Conservation (phyloP, 495 filamentous ascomycete genomes). For the Lentithecium fluviatile region DNA sequence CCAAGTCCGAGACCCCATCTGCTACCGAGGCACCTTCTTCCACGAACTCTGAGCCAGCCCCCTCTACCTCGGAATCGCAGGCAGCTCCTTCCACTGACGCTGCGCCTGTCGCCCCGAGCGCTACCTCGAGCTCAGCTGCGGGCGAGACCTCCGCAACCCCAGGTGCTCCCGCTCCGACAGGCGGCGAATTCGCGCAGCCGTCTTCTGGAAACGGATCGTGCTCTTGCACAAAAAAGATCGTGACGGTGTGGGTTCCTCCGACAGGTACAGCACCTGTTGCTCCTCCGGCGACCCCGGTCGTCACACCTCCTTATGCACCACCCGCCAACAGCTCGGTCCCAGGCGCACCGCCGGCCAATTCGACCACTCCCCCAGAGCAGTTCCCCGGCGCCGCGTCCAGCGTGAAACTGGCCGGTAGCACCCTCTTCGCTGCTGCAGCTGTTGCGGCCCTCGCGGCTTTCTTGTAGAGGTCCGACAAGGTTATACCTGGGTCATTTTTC, state of each 20-base stretch:
- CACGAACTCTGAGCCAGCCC: not conserved
- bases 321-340: slow-evolving; percentile 1
- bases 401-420: not conserved
- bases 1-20: not conserved
- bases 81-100: slow-evolving; percentile 1
- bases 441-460: slow-evolving; percentile 8
- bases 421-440: slow-evolving; percentile 5
- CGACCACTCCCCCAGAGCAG: slow-evolving; percentile 3
- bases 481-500: not conserved
- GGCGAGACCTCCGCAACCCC: not conserved
- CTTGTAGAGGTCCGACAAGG: not conserved
- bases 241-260: not conserved
- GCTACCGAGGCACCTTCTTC: not conserved
- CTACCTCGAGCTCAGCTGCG: not conserved
- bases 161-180: not conserved
- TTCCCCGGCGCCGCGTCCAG: slow-evolving; percentile 16
- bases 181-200: not conserved
- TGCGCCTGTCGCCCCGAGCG: not conserved
- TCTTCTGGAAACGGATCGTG: not conserved
- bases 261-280: too few species aligned
- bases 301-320: not conserved
- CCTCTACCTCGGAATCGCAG: not conserved
- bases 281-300: not conserved
- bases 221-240: not conserved
- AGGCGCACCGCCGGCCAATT: slow-evolving; percentile 5